Base-by-base conservation (phyloP, 2,329 filamentous ascomycete species). In the Neonectria punicea region DNA sequence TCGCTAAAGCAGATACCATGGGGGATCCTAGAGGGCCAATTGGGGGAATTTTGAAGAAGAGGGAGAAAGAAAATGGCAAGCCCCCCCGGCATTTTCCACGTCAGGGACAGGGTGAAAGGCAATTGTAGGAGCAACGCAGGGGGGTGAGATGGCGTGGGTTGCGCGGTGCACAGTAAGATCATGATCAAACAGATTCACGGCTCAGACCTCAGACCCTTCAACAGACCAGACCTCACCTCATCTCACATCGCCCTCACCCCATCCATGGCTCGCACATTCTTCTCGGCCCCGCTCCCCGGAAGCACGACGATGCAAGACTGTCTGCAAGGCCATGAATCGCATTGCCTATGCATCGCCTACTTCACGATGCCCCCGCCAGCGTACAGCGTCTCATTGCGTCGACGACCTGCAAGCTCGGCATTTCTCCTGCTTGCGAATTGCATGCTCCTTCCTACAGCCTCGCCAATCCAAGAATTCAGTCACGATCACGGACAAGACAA, bases 211-310 rank as follows among this genome's bases (percentile, higher is more conserved):
- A 34, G 54, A 32, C 55, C 63, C 44, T 25, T 60, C 58, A 61
- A 57, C 49, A 58, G 54, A 66, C 58, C 61, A 64, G 57, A 67
- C 65, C 53, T 67, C 65, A 61, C 62, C 58, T 65, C 65, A 67
- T 67, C 61, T 61, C 61, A 53, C 61, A 61, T 58, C 47, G 47
- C 53, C 54, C 53, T 67, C 61, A 20, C 57, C 60, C 65, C 65
- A 67, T 65, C 65, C 65, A 67, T 67, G 44, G 30, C 43, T 39
- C 41, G 57, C 46, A 49, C 47, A 36, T 53, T 16, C 50, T 43
- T 20, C 30, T 61, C 61, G 64, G 64, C 64, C 46, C 60, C 56
- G 41, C 58, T 63, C 63, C 59, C 59, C 53, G 53, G 57, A 53
- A 30, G 61, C 14, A 36, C n/a, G 54, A 43, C 28, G 43, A 18